Base-by-base conservation (phyloP, 78 protist species). In the Dictyostelium discoideum region DNA sequence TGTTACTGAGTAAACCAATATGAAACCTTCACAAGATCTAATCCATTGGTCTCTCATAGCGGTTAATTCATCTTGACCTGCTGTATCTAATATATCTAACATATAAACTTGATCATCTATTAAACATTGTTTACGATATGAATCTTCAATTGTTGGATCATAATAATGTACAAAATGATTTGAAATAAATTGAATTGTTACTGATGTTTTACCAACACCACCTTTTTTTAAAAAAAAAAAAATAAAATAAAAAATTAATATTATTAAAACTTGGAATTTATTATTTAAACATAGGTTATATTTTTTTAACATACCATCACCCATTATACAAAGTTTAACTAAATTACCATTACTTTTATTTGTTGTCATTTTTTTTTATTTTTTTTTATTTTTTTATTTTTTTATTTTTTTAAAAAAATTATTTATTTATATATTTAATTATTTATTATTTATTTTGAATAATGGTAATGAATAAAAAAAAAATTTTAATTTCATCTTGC, bases 11-110 rank as follows among this genome's bases (percentile, higher is more conserved):
- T 99, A 99, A 13, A 99, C 99, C 3, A 99, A 84, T 6, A 99
- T 96, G n/a, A 99, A 99, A 26, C 99, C 99, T 13, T 97, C 98
- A 32, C 99, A 99, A 3, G 99, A 98, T 9, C 99, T 97, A 87
- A 99, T 99, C 98, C 99, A 99, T 46, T 92, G 93, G 22, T 65
- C 93, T 42, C 89, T 69, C 92, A 99, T 98, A 24, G 99, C 99
- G 0, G 99, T 97, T 92, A 98, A 98, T 4, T 99, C 95, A 93
- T 99, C 99, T 95, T 99, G 99, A 2, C 99, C 99, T 20, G 99
- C 99, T 7, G 96, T 94, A 84, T 94, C 96, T 26, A 94, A 39
- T 22, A 94, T 94, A 46, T 88, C 97, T 69, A 96, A 48, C 0
- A 96, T 40, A 74, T 88, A 96, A 1, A 84, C 57, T 67, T 77